phyloP scores from a whole-genome alignment of 2,329 filamentous ascomycete species.

The Trichoderma pleuroti region DNA sequence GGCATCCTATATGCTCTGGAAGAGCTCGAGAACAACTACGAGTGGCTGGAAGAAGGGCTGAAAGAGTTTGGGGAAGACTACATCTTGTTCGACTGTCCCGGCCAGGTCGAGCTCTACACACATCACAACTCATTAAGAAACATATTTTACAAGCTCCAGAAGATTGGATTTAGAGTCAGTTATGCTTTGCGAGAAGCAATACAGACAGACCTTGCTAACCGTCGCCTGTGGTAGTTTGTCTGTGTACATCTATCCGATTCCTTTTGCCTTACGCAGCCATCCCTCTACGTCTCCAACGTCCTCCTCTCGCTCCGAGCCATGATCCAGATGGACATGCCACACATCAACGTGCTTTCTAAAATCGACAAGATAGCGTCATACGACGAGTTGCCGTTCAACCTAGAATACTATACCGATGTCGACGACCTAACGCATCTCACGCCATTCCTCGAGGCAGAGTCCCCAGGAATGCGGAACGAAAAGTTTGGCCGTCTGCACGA shows the following conservation, averaged over 20 bases:
- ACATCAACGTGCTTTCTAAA: constrained; percentile 94
- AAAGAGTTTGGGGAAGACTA: constrained; percentile 85
- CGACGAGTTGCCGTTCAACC: constrained; percentile 84
- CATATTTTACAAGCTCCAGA: constrained; percentile 87
- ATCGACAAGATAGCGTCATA: constrained; percentile 91
- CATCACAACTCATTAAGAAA: constrained; percentile 90
- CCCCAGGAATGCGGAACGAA: constrained; percentile 61
- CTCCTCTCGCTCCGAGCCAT: constrained; percentile 91
- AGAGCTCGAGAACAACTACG: constrained; percentile 88
- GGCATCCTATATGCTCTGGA: constrained; percentile 91
- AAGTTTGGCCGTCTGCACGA: constrained; percentile 85
- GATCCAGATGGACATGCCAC: constrained; percentile 96
- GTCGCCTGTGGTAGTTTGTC: constrained; percentile 62
- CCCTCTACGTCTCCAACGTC: constrained; percentile 90
- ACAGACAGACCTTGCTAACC: constrained; percentile 15
- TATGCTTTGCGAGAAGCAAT: background rate
- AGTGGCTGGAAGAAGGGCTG: constrained; percentile 82
- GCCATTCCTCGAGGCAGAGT: constrained; percentile 75
- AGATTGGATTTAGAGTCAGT: constrained; percentile 83
- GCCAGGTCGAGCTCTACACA: constrained; percentile 95
- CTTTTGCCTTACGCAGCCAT: constrained; percentile 87
- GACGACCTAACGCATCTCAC: constrained; percentile 85
- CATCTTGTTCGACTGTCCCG: constrained; percentile 91
- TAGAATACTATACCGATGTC: constrained; percentile 96
- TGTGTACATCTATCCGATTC: constrained; percentile 92